A percentile compares a stretch with the other conserved stretches of the same genome.
Evolutionary conservation across 140 eudicot genomes (phyloP).

Genomic region (Oenanthe javanica): DNA sequence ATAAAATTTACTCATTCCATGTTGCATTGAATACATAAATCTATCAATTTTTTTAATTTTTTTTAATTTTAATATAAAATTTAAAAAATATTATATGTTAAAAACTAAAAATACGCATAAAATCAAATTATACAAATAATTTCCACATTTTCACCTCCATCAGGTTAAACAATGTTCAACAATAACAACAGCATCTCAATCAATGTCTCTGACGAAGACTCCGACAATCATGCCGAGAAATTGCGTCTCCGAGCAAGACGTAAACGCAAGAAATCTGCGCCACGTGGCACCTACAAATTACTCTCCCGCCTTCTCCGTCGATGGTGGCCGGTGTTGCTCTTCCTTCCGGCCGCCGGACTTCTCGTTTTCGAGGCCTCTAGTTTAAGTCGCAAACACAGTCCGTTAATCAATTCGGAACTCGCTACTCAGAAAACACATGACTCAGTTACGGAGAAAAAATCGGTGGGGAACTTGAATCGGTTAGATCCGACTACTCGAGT

Average conservation of each 20-base stretch:
- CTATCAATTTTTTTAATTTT: no score
- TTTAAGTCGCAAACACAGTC: constrained; percentile 28
- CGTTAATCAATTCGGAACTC: not conserved
- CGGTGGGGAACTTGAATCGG: constrained; percentile 55
- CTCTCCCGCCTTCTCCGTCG: constrained; percentile 33
- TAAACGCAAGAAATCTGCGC: constrained; percentile 62
- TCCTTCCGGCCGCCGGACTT: constrained; percentile 39
- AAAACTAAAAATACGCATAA: no score
- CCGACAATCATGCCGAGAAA: constrained; percentile 35
- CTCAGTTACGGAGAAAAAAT: constrained; percentile 13
- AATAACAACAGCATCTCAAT: constrained; percentile 34
- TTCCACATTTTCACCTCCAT: not conserved
- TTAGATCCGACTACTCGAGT: constrained; percentile 51
- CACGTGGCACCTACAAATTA: constrained; percentile 40
- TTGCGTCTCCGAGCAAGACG: constrained; percentile 44
- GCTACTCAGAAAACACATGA: constrained; percentile 9
- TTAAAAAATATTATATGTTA: no score
- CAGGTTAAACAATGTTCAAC: constrained; percentile 10
- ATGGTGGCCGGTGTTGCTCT: constrained; percentile 65
- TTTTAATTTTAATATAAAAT: no score
- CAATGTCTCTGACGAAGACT: constrained; percentile 54
- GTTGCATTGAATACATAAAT: no score
- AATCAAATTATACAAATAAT: no score
- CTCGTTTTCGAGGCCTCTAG: constrained; percentile 50
- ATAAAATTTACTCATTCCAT: no score